These are phyloP conservation scores for Parsonsia alboflavescens DNA, from an alignment of 257 asterid species.

Conservation along the genomic window DNA sequence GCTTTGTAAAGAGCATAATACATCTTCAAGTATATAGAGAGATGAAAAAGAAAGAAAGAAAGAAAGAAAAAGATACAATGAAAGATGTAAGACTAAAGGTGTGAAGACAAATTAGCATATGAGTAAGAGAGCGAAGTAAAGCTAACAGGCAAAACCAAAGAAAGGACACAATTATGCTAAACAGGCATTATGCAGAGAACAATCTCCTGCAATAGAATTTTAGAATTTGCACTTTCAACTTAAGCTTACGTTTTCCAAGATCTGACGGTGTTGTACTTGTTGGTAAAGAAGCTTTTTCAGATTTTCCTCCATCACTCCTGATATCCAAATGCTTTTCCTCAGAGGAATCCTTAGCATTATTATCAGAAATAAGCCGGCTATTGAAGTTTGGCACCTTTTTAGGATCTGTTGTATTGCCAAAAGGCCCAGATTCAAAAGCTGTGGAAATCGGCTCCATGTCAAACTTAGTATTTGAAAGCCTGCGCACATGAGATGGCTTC, in stretches of 20 bases:
- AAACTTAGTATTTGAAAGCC: conserved; percentile 48
- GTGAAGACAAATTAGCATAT: not conserved
- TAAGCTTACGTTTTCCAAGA: conserved; percentile 29
- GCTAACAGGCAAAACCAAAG: not conserved
- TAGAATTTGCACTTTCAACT: not conserved
- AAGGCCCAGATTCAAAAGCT: conserved; percentile 41
- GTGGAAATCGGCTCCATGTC: conserved; percentile 57
- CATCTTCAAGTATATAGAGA: not conserved
- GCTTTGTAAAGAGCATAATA: not conserved
- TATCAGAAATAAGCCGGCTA: conserved; percentile 40
- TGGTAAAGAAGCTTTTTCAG: conserved; percentile 42
- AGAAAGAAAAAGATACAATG: not conserved
- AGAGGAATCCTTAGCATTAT: conserved; percentile 52
- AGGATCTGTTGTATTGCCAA: conserved; percentile 28
- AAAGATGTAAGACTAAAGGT: not conserved
- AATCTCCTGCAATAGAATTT: not conserved
- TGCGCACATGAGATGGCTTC: conserved; percentile 47
- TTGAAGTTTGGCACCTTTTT: conserved; percentile 39
- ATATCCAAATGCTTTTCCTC: conserved; percentile 43
- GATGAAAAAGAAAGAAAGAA: too few relatives aligned
- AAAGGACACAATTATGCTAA: not conserved
- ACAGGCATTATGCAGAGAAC: not conserved
- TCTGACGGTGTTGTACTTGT: conserved; percentile 25
- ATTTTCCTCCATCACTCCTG: conserved; percentile 39
- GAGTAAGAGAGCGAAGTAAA: not conserved